Evolutionary conservation across 305 asterid species (phyloP).

Genomic region (Fraxinus latifolia): DNA sequence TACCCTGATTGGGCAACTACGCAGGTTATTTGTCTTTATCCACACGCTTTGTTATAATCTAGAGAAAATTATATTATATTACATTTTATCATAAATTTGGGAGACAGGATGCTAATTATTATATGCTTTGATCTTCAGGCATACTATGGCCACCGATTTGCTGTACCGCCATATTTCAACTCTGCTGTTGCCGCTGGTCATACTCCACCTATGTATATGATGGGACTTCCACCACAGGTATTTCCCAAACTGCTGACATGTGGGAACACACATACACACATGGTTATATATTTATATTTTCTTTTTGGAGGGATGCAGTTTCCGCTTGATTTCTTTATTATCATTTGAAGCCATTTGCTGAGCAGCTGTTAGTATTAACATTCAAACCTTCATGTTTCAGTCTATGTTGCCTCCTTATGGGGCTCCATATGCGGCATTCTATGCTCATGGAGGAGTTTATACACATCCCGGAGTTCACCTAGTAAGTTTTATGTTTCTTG

Average conservation of each 20-base stretch:
- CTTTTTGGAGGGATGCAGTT: background rate
- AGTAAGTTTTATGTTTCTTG: slow-evolving; percentile 42
- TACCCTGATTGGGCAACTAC: slow-evolving; percentile 97
- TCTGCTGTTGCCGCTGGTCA: slow-evolving; percentile 69
- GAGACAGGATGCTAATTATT: slow-evolving; percentile 4
- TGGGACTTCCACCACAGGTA: slow-evolving; percentile 98
- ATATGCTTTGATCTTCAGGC: slow-evolving; percentile 30
- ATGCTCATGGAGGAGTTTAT: slow-evolving; percentile 79
- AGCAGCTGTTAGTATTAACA: background rate
- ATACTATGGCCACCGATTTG: slow-evolving; percentile 49
- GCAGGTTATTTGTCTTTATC: slow-evolving; percentile 57
- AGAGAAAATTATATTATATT: background rate
- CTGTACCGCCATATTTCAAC: slow-evolving; percentile 49
- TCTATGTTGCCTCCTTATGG: slow-evolving; percentile 87
- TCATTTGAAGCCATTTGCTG: background rate
- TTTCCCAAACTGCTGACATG: background rate
- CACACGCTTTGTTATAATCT: background rate
- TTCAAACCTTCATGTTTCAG: slow-evolving; percentile 34
- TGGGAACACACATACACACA: background rate
- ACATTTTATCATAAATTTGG: background rate
- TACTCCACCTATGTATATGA: slow-evolving; percentile 78
- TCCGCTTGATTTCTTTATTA: slow-evolving; percentile 1
- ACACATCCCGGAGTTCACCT: slow-evolving; percentile 80
- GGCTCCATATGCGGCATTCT: slow-evolving; percentile 78
- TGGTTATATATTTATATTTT: background rate